Conservation (phyloP, 441 rosid species). For the Arabidopsis lyrata region DNA sequence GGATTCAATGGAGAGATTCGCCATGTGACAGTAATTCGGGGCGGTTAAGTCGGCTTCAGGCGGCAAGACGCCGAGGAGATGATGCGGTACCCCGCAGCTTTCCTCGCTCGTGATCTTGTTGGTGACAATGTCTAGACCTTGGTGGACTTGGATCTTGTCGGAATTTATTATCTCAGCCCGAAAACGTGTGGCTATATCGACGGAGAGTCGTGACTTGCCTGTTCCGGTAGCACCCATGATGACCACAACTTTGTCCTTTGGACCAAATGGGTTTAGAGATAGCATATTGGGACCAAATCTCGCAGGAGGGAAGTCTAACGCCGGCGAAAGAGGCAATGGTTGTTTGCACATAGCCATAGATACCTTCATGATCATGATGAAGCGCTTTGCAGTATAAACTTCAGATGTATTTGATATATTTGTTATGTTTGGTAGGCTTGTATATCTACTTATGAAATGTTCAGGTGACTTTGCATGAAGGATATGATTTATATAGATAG, state of each 20-base stretch:
- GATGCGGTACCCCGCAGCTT: conserved; percentile 67
- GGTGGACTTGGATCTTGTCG: conserved; percentile 75
- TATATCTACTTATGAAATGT: conserved; percentile 36
- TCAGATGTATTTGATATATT: not conserved
- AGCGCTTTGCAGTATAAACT: not conserved
- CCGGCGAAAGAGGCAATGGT: conserved; percentile 43
- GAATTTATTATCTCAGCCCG: conserved; percentile 76
- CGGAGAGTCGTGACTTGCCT: conserved; percentile 75
- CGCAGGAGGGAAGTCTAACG: conserved; percentile 45
- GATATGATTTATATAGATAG: conserved; percentile 34
- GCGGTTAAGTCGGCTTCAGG: conserved; percentile 63
- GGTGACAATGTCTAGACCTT: conserved; percentile 70
- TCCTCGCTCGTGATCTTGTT: conserved; percentile 72
- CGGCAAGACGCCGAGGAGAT: conserved; percentile 60
- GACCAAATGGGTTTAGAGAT: conserved; percentile 45
- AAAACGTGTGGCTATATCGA: conserved; percentile 65
- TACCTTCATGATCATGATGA: conserved; percentile 44
- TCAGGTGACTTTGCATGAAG: conserved; percentile 40
- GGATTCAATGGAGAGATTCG: conserved; percentile 52
- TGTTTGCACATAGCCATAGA: conserved; percentile 53
- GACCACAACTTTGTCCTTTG: conserved; percentile 61
- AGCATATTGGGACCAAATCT: conserved; percentile 46
- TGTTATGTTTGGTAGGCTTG: conserved; percentile 25
- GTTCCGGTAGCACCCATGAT: conserved; percentile 83
- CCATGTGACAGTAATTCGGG: conserved; percentile 54